Conservation (phyloP, 805 yeast genomes). For the Zygosaccharomyces lentus region DNA sequence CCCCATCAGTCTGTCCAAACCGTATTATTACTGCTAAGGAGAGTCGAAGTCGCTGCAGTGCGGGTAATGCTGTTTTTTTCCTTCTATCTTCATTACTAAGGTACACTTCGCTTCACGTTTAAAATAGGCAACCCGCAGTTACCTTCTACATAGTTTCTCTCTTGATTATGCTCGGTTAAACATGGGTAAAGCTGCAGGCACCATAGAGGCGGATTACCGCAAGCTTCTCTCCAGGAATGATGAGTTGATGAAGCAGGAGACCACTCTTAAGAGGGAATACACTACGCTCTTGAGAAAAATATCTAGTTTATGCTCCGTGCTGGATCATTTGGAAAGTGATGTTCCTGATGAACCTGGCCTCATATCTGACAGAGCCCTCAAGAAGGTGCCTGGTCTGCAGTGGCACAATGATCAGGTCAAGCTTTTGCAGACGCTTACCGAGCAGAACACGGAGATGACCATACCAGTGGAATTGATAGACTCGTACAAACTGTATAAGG, state of each 20-base stretch:
- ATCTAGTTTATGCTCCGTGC: conserved; percentile 24
- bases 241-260: conserved; percentile 31
- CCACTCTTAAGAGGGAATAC: conserved; percentile 29
- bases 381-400: conserved; percentile 24
- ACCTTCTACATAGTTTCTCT: neutral
- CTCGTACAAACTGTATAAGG: conserved; percentile 27
- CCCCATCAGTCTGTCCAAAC: no score
- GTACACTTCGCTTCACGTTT: neutral
- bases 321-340: conserved; percentile 12
- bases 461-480: conserved; percentile 28
- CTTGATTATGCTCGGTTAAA: neutral
- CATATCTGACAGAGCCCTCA: conserved; percentile 17
- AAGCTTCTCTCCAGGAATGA: conserved; percentile 27
- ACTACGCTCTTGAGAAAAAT: conserved; percentile 32
- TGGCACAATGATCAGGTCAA: conserved; percentile 29
- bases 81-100: no score
- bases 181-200: conserved; percentile 3
- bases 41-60: no score
- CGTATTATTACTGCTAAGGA: no score
- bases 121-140: neutral
- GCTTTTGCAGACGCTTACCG: conserved; percentile 10
- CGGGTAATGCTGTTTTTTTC: no score
- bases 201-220: conserved; percentile 11
- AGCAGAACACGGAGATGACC: conserved; percentile 12
- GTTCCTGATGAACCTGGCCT: conserved; percentile 9